A percentile compares a stretch with the other conserved stretches of the same genome.
Conservation (phyloP, 352 stramenopile genomes). For the Phytophthora hibernalis region DNA sequence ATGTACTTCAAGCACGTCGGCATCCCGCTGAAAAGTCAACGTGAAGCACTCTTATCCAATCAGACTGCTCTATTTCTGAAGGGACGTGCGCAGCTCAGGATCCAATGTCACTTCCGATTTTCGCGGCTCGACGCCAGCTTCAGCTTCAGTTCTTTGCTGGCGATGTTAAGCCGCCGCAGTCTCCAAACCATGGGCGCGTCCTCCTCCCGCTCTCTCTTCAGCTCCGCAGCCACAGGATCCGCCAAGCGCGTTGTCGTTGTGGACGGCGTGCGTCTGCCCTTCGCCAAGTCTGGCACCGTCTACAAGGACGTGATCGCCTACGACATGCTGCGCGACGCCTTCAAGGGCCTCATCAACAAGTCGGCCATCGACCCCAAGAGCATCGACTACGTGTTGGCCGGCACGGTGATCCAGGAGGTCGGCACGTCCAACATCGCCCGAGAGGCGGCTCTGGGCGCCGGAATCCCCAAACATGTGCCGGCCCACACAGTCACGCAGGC, state of each 20-base stretch:
- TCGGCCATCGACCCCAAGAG: slow-evolving; percentile 94
- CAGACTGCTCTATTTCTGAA: slow-evolving; percentile 17
- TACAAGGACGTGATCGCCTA: slow-evolving; percentile 98
- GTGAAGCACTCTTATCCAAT: slow-evolving; percentile 31
- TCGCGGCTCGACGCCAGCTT: slow-evolving; percentile 2
- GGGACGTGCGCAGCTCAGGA: slow-evolving; percentile 8
- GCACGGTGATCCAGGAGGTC: slow-evolving; percentile 98
- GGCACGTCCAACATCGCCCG: slow-evolving; percentile 98
- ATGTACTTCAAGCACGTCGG: slow-evolving; percentile 36
- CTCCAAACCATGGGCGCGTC: slow-evolving; percentile 26
- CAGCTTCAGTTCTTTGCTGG: background rate
- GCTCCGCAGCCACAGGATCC: slow-evolving; percentile 25
- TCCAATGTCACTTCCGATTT: slow-evolving; percentile 39
- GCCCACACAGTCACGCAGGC: slow-evolving; percentile 97
- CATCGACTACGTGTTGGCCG: slow-evolving; percentile 97
- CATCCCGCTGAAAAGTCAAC: slow-evolving; percentile 15
- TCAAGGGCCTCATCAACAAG: slow-evolving; percentile 96
- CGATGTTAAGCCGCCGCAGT: slow-evolving; percentile 42
- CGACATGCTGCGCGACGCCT: slow-evolving; percentile 96
- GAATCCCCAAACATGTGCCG: slow-evolving; percentile 94
- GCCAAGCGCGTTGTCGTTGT: slow-evolving; percentile 92
- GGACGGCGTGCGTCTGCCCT: slow-evolving; percentile 95
- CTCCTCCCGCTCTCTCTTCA: slow-evolving; percentile 41
- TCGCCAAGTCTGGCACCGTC: slow-evolving; percentile 94
- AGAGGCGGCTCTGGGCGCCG: slow-evolving; percentile 95